phyloP scores from a whole-genome alignment of 768 basidiomycete species.

The Podaxis sp. region DNA sequence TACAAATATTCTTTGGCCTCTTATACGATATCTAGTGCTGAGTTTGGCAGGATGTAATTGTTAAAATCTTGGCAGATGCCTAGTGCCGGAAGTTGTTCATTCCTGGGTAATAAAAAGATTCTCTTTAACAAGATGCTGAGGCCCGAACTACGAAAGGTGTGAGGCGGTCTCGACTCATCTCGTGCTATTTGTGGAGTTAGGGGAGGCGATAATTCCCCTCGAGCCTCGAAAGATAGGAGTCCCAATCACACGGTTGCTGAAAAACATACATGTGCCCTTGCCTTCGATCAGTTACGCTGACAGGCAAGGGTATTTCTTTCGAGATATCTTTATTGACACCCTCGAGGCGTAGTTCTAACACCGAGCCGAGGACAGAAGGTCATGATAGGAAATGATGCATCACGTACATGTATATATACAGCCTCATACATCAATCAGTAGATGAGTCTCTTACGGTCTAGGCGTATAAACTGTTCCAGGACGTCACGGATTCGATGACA shows the following conservation, averaged over 20 bases:
- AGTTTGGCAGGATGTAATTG: conserved; percentile 17
- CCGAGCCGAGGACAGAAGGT: background rate
- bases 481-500: too few relatives aligned
- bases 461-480: background rate
- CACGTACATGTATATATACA: background rate
- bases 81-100: background rate
- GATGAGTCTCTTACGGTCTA: background rate
- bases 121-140: background rate
- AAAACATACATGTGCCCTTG: background rate
- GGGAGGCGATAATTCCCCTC: too few relatives aligned
- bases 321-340: background rate
- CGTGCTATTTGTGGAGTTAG: too few relatives aligned
- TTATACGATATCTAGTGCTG: conserved; percentile 20
- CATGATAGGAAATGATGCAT: background rate
- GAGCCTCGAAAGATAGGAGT: too few relatives aligned
- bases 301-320: too few relatives aligned
- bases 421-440: too few relatives aligned
- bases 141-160: too few relatives aligned
- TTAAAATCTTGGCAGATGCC: conserved; percentile 14
- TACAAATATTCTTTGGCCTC: conserved; percentile 3
- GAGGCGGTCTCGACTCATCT: too few relatives aligned
- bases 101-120: background rate
- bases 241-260: too few relatives aligned
- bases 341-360: background rate
- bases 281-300: background rate